A percentile compares a stretch with the other conserved stretches of the same genome.
Conservation (phyloP, 768 basidiomycete species). For the Hypholoma sublateritium region DNA sequence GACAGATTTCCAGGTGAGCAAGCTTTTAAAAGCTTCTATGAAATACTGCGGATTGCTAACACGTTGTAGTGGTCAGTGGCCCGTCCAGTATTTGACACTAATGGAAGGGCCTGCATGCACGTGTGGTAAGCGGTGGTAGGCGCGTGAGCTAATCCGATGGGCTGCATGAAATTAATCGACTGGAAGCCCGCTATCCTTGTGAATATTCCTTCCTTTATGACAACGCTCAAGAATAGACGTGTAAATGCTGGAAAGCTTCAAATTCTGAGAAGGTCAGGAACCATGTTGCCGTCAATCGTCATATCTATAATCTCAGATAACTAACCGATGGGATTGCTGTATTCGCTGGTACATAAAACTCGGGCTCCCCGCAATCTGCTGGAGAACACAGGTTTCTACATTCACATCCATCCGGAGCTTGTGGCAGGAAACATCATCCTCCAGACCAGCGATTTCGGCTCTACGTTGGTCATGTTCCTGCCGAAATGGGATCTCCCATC, state of each 20-base stretch:
- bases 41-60: neutral
- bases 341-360: slow-evolving; percentile 1
- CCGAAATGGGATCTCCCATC: too few species aligned
- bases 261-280: slow-evolving; percentile 10
- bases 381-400: neutral
- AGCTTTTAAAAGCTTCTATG: neutral
- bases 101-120: neutral
- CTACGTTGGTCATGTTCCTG: neutral
- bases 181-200: slow-evolving; percentile 2
- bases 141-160: neutral
- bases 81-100: neutral
- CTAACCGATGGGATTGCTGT: slow-evolving; percentile 7
- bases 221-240: slow-evolving; percentile 10
- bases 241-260: neutral
- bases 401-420: too few species aligned
- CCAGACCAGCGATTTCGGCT: too few species aligned
- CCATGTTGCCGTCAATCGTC: slow-evolving; percentile 10
- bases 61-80: neutral
- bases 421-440: too few species aligned
- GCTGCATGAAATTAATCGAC: neutral
- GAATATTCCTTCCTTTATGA: neutral
- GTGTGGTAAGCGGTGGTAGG: neutral
- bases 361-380: slow-evolving; percentile 14
- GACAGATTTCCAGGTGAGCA: too few species aligned
- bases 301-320: slow-evolving; percentile 10